These are phyloP conservation scores for Ophiostoma himal-ulmi DNA, from an alignment of 2,329 filamentous ascomycete genomes.

Conservation along the genomic window DNA sequence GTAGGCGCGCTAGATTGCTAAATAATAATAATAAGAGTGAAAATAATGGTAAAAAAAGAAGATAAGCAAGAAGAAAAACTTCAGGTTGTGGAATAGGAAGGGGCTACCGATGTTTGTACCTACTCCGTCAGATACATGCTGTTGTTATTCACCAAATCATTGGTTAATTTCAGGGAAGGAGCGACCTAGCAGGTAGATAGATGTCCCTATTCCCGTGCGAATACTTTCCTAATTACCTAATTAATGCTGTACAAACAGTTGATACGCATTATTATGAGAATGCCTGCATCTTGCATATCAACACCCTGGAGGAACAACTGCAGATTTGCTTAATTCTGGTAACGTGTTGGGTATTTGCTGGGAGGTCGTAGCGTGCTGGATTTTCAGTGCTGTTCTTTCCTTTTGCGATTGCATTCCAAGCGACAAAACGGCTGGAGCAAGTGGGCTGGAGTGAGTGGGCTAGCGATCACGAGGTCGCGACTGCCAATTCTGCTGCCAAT, in stretches of 20 bases:
- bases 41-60: not conserved
- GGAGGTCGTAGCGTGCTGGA: not conserved
- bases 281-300: not conserved
- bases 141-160: not conserved
- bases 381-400: not conserved
- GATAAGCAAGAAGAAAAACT: not conserved
- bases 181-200: not conserved
- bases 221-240: not conserved
- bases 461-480: constrained; percentile 3
- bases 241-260: not conserved
- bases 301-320: not conserved
- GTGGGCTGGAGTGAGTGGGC: not conserved
- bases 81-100: not conserved
- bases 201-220: not conserved
- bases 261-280: not conserved
- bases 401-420: not conserved
- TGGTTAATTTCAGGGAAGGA: not conserved
- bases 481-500: not conserved
- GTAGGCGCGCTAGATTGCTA: not conserved
- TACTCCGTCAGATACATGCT: not conserved
- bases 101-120: not conserved
- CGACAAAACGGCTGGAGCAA: not conserved
- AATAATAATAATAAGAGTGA: not conserved
- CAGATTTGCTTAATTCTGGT: not conserved
- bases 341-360: not conserved